Base-by-base conservation (phyloP, 306 rosid genomes). In the Pyrus communis region DNA sequence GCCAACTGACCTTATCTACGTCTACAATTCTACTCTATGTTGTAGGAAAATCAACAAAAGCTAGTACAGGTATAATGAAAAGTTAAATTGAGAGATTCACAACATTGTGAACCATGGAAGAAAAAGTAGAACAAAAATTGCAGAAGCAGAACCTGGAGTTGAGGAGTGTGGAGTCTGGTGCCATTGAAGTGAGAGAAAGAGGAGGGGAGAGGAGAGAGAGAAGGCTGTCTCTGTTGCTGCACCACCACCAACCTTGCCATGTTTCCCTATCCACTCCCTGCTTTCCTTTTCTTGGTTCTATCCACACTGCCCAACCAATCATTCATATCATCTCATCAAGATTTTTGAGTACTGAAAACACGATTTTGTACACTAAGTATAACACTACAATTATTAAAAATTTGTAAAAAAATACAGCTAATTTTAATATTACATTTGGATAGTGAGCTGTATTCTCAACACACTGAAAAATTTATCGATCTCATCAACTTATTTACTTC, bases 191-290 rank as follows among this genome's bases (percentile, higher is more conserved):
- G 89, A 68, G 96, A 87, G 43, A 86, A 86, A 77, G 93, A 87
- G 76, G 97, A 88, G 75, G 93, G 88, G 64, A 88, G 84, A 70
- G 88, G 87, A 52, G 96, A 84, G 84, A 84, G 70, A 77, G 88
- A 82, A 23, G 89, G 82, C 31, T 80, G 87, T 43, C 85, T 85
- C 62, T 83, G 93, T 78, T 91, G 93, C 61, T 85, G 98, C 8
- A 27, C 69, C 79, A 87, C 83, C 81, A 87, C 86, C 67, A 91
- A 33, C 73, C 84, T 91, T 72, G 96, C 97, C 98, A 93, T 91
- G 77, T 54, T 83, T 78, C 67, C 27, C 74, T 77, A 23, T 77
- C 25, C 60, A 28, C 74, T 79, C 31, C 31, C 65, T n/a, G 9
- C 49, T 23, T 70, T 23, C 12, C 64, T 54, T 35, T 25, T 66